A percentile compares a stretch with the other conserved stretches of the same genome.
Evolutionary conservation across 805 yeast species (phyloP).

Genomic region (Nakazawaea peltata): DNA sequence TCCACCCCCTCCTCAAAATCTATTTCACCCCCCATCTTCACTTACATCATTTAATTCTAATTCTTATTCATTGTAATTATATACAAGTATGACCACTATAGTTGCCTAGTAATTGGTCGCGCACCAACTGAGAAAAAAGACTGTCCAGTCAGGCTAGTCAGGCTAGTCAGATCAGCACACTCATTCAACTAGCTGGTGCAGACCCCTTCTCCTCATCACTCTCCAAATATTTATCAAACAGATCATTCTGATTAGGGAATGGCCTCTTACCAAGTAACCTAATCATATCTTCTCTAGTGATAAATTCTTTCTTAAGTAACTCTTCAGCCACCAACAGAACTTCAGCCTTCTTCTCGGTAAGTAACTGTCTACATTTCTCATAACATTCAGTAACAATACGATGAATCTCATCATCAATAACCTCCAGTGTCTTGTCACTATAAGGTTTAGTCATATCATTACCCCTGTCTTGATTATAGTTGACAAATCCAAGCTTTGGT

Average conservation of each 20-base stretch:
- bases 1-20: no score
- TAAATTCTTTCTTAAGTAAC: slow-evolving; percentile 63
- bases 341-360: slow-evolving; percentile 49
- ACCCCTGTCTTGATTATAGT: slow-evolving; percentile 42
- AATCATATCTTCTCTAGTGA: slow-evolving; percentile 76
- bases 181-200: no score
- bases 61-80: no score
- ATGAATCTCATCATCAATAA: slow-evolving; percentile 65
- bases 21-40: no score
- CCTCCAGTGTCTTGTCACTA: slow-evolving; percentile 61
- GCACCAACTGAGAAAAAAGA: no score
- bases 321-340: slow-evolving; percentile 71
- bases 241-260: slow-evolving; percentile 72
- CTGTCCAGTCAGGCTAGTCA: no score
- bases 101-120: no score
- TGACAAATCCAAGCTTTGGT: slow-evolving; percentile 57
- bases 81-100: no score
- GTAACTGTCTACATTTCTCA: slow-evolving; percentile 45
- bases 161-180: no score
- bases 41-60: no score
- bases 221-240: slow-evolving; percentile 81
- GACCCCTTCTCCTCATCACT: no score
- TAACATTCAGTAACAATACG: slow-evolving; percentile 61
- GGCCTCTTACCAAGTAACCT: slow-evolving; percentile 71
- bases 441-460: slow-evolving; percentile 52